These are phyloP conservation scores for Aspergillus sp. DNA, from an alignment of 2,329 filamentous ascomycete species.

Conservation along the genomic window DNA sequence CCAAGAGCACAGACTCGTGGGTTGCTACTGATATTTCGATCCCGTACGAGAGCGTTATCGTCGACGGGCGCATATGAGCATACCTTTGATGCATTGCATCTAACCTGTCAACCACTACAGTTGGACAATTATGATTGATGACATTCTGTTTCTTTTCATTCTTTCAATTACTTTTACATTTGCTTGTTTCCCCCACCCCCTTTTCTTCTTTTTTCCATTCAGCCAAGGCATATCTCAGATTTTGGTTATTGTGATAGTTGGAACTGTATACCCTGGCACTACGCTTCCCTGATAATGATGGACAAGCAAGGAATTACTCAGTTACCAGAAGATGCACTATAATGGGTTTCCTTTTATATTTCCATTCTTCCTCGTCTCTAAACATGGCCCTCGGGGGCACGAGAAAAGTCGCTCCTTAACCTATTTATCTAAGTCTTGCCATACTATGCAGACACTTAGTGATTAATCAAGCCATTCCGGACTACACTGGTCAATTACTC, in stretches of 20 bases:
- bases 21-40: slow-evolving; percentile 23
- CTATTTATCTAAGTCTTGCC: neutral
- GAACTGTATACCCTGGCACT: neutral
- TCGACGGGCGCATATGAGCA: slow-evolving; percentile 22
- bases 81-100: neutral
- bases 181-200: slow-evolving; percentile 10
- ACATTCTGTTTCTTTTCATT: slow-evolving; percentile 10
- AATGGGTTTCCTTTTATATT: slow-evolving; percentile 4
- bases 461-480: neutral
- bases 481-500: neutral
- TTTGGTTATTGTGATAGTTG: slow-evolving; percentile 4
- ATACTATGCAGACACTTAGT: neutral
- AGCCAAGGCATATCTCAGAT: slow-evolving; percentile 1
- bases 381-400: slow-evolving; percentile 18
- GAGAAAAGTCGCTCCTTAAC: slow-evolving; percentile 13
- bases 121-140: slow-evolving; percentile 20
- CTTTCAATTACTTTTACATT: neutral
- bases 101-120: neutral
- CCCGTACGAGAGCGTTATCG: slow-evolving; percentile 30
- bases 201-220: slow-evolving; percentile 3
- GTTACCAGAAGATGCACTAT: neutral
- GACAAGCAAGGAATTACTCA: neutral
- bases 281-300: slow-evolving; percentile 10
- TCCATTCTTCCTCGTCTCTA: slow-evolving; percentile 13
- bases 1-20: slow-evolving; percentile 46